Evolutionary conservation across 2,329 filamentous ascomycete genomes (phyloP), one percentile per base, ranked within the genome.

Genomic region (Blumeriella jaapii): DNA sequence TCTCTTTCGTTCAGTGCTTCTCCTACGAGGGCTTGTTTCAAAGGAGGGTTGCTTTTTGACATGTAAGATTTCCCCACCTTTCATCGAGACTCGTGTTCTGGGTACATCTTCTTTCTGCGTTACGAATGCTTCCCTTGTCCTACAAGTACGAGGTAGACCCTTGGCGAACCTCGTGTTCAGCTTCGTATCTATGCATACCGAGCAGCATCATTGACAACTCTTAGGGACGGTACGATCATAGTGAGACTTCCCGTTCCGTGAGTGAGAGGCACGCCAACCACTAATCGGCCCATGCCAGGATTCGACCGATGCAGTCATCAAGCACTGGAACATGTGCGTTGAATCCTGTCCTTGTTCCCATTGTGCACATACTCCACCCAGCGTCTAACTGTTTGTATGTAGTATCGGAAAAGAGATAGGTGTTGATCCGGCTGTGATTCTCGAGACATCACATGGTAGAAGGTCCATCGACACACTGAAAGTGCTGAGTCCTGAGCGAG

Each of bases 401-500:
- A 84, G 80, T n/a, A 71, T 87, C 46, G 87, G 82, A 31, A 68
- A 71, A 7, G 83, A 94, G 55, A 79, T 96, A 51, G 83, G 83
- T 15, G 78, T 95, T 14, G 74, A 84, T 46, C 82, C 84, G n/a
- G 68, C 78, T 30, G 72, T 80, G 29, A 96, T 98, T 50, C 70
- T 96, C 16, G 71, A 84, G 51, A 93, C 85, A 7, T 94, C 86
- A 4, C 91, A 98, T 60, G 91, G 91, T 42, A 75, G 89, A 40
- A 69, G 91, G 39, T 85, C 78, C 47, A 94, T 96, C 52, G 91
- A 98, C 51, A 76, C 82, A 2, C 68, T 98, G 39, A 73, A 73
- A 56, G 64, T 87, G 17, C 72, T 94, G 39, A 78, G 83, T 43
- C 39, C 31, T 8, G 77, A 82, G 49, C 84, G 85, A 56, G 91